A percentile compares a stretch with the other conserved stretches of the same genome.
Evolutionary conservation across 768 basidiomycete species (phyloP).

Genomic region (Dentipellis sp.): DNA sequence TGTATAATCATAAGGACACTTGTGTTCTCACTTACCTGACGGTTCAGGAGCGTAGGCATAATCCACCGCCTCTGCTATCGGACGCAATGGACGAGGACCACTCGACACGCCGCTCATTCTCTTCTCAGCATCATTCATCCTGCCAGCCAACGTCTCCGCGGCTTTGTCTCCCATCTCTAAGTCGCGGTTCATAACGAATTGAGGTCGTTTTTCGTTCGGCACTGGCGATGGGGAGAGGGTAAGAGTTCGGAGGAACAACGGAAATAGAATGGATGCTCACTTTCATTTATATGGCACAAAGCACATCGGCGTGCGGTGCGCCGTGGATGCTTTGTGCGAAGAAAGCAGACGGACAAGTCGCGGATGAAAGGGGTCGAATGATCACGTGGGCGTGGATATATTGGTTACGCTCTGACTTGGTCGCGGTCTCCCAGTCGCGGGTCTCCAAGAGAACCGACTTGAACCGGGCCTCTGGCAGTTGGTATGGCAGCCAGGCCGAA

Average conservation of each 20-base stretch:
- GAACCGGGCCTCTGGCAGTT: too few species aligned
- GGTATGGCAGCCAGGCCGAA: too few species aligned
- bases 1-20: not conserved
- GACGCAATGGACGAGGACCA: not conserved
- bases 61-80: not conserved
- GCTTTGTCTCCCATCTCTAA: not conserved
- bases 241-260: too few species aligned
- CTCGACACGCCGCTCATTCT: not conserved
- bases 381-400: too few species aligned
- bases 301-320: too few species aligned
- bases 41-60: not conserved
- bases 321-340: too few species aligned
- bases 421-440: too few species aligned
- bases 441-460: too few species aligned
- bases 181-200: not conserved
- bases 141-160: not conserved
- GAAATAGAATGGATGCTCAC: not conserved
- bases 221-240: not conserved
- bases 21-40: not conserved
- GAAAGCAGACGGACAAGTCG: too few species aligned
- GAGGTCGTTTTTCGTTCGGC: not conserved
- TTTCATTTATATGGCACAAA: too few species aligned
- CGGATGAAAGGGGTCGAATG: too few species aligned
- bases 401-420: too few species aligned
- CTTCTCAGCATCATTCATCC: not conserved